Percentiles rank a stretch among this genome's conserved stretches.
phyloP scores from a whole-genome alignment of 2,329 filamentous ascomycete genomes.

The Arthrocladium fulminans region DNA sequence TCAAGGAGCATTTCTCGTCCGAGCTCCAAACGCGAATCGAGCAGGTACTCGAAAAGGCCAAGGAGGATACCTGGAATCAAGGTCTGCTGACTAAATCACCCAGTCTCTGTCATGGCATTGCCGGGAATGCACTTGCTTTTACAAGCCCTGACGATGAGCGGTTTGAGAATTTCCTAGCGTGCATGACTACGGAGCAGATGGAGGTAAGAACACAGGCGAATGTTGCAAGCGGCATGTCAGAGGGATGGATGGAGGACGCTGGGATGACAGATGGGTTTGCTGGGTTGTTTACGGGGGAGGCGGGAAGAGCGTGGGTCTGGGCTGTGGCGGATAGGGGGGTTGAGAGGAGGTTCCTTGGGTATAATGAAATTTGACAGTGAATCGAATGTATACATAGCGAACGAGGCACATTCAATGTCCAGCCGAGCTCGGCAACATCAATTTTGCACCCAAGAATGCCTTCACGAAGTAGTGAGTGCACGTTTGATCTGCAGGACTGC shows the following conservation, averaged over 20 bases:
- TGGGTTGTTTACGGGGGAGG: slow-evolving; percentile 43
- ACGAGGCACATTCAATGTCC: no score
- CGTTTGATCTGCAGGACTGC: no score
- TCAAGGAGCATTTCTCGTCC: slow-evolving; percentile 44
- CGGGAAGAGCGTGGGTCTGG: slow-evolving; percentile 42
- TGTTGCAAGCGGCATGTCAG: not conserved
- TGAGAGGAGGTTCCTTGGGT: slow-evolving; percentile 17
- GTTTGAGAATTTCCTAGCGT: slow-evolving; percentile 16
- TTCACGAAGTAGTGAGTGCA: no score
- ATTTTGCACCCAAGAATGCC: no score
- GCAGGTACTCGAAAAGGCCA: slow-evolving; percentile 23
- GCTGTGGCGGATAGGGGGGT: slow-evolving; percentile 19
- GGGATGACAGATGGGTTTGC: slow-evolving; percentile 44
- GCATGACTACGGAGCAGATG: slow-evolving; percentile 14
- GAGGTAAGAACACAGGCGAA: slow-evolving; percentile 19
- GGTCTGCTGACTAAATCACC: slow-evolving; percentile 56
- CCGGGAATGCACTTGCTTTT: slow-evolving; percentile 52
- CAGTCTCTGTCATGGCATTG: slow-evolving; percentile 57
- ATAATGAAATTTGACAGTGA: slow-evolving; percentile 19
- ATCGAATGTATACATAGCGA: not conserved
- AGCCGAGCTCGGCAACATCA: no score
- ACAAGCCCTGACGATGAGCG: slow-evolving; percentile 10
- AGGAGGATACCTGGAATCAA: slow-evolving; percentile 47
- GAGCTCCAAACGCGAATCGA: slow-evolving; percentile 14
- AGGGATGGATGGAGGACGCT: slow-evolving; percentile 24